These are phyloP conservation scores for Penicillium roqueforti DNA, from an alignment of 495 filamentous ascomycete genomes.

Conservation along the genomic window DNA sequence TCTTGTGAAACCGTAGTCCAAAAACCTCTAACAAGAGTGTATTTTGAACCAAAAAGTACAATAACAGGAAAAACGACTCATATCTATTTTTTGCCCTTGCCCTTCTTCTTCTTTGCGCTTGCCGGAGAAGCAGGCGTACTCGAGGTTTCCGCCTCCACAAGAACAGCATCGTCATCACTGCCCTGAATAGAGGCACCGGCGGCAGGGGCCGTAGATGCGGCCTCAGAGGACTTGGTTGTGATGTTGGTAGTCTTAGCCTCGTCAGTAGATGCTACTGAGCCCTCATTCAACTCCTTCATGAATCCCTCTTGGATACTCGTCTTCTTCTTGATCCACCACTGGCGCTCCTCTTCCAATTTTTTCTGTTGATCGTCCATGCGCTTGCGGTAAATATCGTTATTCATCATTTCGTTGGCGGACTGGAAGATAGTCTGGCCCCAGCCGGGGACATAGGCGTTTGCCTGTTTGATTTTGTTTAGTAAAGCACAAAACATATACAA, in stretches of 20 bases:
- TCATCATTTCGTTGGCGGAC: conserved; percentile 79
- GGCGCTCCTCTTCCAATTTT: conserved; percentile 65
- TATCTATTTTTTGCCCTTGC: conserved; percentile 72
- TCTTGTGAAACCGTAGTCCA: background rate
- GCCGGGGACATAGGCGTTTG: conserved; percentile 77
- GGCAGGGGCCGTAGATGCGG: conserved; percentile 16
- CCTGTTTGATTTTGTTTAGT: conserved; percentile 42
- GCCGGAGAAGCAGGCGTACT: conserved; percentile 24
- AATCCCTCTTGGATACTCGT: conserved; percentile 68
- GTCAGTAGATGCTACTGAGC: conserved; percentile 21
- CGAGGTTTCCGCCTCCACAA: conserved; percentile 71
- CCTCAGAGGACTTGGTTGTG: conserved; percentile 27
- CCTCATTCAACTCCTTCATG: conserved; percentile 75
- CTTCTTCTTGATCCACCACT: conserved; percentile 88
- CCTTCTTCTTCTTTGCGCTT: conserved; percentile 60
- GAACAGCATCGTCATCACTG: conserved; percentile 80
- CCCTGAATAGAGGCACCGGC: conserved; percentile 28
- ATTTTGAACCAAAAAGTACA: conserved; percentile 2
- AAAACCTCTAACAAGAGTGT: background rate
- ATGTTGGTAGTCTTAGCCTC: conserved; percentile 7
- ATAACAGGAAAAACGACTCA: conserved; percentile 6
- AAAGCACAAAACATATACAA: background rate
- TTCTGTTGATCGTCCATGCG: conserved; percentile 61
- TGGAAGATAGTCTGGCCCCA: conserved; percentile 98
- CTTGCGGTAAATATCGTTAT: conserved; percentile 59